Conservation (phyloP, 73 alveolate genomes). For the Paramecium caudatum region DNA sequence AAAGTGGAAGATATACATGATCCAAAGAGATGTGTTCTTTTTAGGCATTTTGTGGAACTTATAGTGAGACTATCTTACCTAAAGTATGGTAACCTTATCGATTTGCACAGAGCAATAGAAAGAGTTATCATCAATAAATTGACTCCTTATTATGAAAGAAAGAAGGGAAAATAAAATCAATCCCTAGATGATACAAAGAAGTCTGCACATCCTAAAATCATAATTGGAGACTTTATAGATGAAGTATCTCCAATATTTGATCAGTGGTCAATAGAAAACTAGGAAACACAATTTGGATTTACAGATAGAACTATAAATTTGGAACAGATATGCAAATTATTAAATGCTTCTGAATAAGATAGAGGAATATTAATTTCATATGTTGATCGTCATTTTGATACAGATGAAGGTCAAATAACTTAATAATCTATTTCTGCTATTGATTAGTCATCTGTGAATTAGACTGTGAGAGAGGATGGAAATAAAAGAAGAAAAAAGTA, state of each 20-base stretch:
- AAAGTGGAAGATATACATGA: constrained; percentile 73
- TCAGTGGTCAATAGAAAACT: constrained; percentile 37
- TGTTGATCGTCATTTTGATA: constrained; percentile 67
- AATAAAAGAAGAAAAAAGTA: constrained; percentile 56
- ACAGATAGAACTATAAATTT: constrained; percentile 54
- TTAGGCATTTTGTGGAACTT: constrained; percentile 79
- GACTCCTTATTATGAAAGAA: constrained; percentile 69
- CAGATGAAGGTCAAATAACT: constrained; percentile 67
- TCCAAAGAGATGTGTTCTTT: constrained; percentile 70
- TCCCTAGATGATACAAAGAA: constrained; percentile 58
- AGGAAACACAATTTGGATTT: constrained; percentile 44
- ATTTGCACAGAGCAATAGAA: constrained; percentile 75
- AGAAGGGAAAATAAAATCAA: constrained; percentile 60
- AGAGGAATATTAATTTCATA: background rate
- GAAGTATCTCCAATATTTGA: background rate
- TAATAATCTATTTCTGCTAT: constrained; percentile 49
- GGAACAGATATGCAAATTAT: background rate
- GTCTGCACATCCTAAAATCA: constrained; percentile 24
- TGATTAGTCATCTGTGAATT: constrained; percentile 55
- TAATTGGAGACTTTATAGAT: background rate
- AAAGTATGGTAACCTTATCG: constrained; percentile 74
- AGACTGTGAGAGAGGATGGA: constrained; percentile 59
- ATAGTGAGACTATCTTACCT: constrained; percentile 77
- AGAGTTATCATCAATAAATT: constrained; percentile 42
- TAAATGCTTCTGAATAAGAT: constrained; percentile 35